Evolutionary conservation across 1,284 basidiomycete species (phyloP).

Genomic region (Leucoagaricus sp.): DNA sequence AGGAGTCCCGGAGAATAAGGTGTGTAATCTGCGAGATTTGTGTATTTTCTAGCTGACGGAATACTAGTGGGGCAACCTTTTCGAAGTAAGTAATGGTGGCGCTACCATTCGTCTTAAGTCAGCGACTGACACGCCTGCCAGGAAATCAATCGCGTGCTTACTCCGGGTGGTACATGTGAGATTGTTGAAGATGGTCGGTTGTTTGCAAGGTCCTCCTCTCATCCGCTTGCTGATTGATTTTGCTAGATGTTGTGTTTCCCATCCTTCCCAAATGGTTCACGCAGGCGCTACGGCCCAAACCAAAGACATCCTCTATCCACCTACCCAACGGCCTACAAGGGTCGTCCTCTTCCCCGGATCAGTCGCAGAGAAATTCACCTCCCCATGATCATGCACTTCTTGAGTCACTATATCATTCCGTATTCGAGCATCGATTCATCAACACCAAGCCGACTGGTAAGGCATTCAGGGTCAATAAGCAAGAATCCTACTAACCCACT

Average conservation of each 20-base stretch:
- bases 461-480: conserved; percentile 15
- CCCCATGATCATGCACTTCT: conserved; percentile 63
- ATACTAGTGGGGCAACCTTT: conserved; percentile 63
- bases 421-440: conserved; percentile 67
- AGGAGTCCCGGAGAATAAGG: conserved; percentile 76
- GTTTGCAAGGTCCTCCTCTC: neutral
- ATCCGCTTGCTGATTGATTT: neutral
- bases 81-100: conserved; percentile 50
- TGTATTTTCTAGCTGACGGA: conserved; percentile 2
- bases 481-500: neutral
- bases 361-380: conserved; percentile 31
- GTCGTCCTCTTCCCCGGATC: conserved; percentile 33
- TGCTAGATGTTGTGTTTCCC: conserved; percentile 62
- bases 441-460: conserved; percentile 63
- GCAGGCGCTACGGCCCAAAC: conserved; percentile 51
- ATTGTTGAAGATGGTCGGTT: conserved; percentile 67
- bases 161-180: conserved; percentile 70
- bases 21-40: conserved; percentile 25
- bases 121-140: conserved; percentile 26
- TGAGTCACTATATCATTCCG: conserved; percentile 62
- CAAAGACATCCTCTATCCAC: conserved; percentile 46
- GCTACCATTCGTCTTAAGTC: neutral
- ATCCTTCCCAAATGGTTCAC: conserved; percentile 68
- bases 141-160: conserved; percentile 70
- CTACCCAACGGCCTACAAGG: conserved; percentile 46